Percentiles rank a stretch among this genome's conserved stretches.
phyloP scores from a whole-genome alignment of 495 filamentous ascomycete genomes.

The Lasiosphaeriaceae sp. region DNA sequence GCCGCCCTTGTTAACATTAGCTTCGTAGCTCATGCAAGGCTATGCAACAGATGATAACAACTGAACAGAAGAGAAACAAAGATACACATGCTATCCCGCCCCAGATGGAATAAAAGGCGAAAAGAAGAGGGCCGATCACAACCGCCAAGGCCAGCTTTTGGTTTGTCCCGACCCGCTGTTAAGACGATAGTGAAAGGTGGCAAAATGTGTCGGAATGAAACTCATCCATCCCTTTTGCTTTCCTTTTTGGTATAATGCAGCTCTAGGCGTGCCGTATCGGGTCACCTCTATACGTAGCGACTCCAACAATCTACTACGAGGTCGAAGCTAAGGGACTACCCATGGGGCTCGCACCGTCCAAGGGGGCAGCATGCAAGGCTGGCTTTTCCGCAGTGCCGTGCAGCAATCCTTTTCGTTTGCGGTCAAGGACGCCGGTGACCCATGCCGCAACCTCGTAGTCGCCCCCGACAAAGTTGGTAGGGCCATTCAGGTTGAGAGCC shows the following conservation, averaged over 20 bases:
- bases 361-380: slow-evolving; percentile 72
- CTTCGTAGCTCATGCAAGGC: not conserved
- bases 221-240: too few relatives aligned
- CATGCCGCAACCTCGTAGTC: slow-evolving; percentile 81
- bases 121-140: not conserved
- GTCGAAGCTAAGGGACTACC: slow-evolving; percentile 25
- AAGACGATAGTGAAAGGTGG: not conserved
- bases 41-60: not conserved
- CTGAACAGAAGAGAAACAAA: not conserved
- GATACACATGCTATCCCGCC: not conserved
- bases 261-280: too few relatives aligned
- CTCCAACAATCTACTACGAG: too few relatives aligned
- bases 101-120: not conserved
- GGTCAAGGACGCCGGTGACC: slow-evolving; percentile 70
- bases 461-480: slow-evolving; percentile 38
- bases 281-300: too few relatives aligned
- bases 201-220: too few relatives aligned
- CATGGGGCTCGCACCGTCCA: slow-evolving; percentile 57
- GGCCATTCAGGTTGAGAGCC: slow-evolving; percentile 37
- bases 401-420: slow-evolving; percentile 50
- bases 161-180: too few relatives aligned
- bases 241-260: too few relatives aligned
- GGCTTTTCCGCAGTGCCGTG: slow-evolving; percentile 45
- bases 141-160: not conserved
- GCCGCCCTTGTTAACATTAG: not conserved